phyloP scores from a whole-genome alignment of 306 rosid genomes.

The Vigna reflexopilosa region DNA sequence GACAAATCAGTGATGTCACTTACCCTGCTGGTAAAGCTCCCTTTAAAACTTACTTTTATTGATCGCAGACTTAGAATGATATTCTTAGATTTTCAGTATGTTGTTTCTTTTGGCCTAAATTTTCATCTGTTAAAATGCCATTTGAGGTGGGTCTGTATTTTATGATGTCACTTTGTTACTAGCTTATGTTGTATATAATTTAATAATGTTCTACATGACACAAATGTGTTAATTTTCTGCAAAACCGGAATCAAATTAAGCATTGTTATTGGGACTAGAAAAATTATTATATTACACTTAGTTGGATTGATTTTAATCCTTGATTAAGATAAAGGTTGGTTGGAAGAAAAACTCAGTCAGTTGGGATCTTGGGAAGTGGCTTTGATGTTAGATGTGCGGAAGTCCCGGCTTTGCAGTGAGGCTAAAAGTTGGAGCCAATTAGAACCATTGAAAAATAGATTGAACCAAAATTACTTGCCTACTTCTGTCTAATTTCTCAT shows the following conservation, averaged over 20 bases:
- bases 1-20: conserved; percentile 61
- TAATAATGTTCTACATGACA: not conserved
- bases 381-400: not conserved
- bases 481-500: not conserved
- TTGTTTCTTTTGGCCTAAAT: not conserved
- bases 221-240: not conserved
- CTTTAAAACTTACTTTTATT: not conserved
- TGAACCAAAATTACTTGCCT: not conserved
- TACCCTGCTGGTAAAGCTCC: conserved; percentile 62
- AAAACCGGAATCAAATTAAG: not conserved
- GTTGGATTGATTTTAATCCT: not conserved
- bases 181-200: not conserved
- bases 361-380: not conserved
- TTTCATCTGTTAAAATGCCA: conserved; percentile 6
- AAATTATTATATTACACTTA: not conserved
- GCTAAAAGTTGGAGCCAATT: not conserved
- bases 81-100: not conserved
- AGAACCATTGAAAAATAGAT: not conserved
- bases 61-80: not conserved
- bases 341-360: not conserved
- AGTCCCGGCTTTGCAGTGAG: not conserved
- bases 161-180: not conserved
- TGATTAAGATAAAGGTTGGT: not conserved
- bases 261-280: not conserved
- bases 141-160: not conserved